phyloP scores from a whole-genome alignment of 1,139 yeast genomes.

The Pichia sp. region DNA sequence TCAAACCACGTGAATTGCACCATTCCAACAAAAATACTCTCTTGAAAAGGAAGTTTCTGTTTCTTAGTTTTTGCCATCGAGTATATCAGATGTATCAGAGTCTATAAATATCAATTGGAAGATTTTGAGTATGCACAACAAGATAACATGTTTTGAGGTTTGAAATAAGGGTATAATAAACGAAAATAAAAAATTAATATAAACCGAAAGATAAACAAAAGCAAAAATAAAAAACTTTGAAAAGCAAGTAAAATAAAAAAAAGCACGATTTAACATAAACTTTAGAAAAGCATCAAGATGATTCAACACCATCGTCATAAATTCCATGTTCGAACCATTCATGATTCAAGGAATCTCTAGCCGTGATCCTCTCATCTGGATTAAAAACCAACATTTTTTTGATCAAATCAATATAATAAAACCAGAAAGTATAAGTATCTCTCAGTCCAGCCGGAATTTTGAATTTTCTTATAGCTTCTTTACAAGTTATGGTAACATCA shows the following conservation, averaged over 20 bases:
- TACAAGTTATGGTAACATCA: slow-evolving; percentile 29
- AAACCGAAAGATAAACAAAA: neutral
- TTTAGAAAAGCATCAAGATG: no score
- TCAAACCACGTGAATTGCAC: no score
- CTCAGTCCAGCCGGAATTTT: slow-evolving; percentile 21
- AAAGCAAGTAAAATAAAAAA: neutral
- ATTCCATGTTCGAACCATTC: slow-evolving; percentile 74
- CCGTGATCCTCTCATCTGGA: slow-evolving; percentile 57
- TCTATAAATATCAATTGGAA: no score
- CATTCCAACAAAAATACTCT: no score
- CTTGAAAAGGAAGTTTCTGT: no score
- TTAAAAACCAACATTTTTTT: slow-evolving; percentile 54
- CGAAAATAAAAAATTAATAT: no score
- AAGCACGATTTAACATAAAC: neutral
- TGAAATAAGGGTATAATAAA: no score
- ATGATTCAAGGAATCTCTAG: slow-evolving; percentile 64
- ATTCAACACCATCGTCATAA: slow-evolving; percentile 55
- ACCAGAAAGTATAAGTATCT: slow-evolving; percentile 67
- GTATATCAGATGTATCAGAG: no score
- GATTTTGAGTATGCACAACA: no score
- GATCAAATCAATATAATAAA: slow-evolving; percentile 61
- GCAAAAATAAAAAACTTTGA: neutral
- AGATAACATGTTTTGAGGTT: no score
- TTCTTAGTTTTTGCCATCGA: no score
- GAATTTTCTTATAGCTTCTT: slow-evolving; percentile 20